Conservation (phyloP, 257 asterid species). For the Solanum etuberosum region DNA sequence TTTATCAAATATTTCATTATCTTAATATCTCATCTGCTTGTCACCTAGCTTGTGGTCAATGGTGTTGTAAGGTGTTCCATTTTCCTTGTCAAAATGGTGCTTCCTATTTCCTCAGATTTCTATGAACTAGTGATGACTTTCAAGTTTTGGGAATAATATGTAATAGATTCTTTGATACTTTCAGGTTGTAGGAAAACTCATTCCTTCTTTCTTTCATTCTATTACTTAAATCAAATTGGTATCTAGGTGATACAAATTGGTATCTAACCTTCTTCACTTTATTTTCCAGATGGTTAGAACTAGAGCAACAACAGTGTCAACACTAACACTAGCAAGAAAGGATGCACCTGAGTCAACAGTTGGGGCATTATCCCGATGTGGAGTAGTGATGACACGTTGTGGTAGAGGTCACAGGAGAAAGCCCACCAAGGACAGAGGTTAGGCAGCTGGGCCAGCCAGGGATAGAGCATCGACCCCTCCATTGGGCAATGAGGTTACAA, state of each 20-base stretch:
- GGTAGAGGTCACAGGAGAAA: neutral
- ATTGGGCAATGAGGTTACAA: neutral
- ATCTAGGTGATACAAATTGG: too few species aligned
- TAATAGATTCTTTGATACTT: neutral
- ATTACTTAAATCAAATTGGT: neutral
- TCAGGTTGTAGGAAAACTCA: neutral
- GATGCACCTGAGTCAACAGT: neutral
- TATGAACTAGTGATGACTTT: neutral
- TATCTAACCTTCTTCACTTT: neutral
- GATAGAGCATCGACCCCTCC: neutral
- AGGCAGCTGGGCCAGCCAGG: neutral
- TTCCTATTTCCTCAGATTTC: neutral
- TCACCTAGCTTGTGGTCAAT: neutral
- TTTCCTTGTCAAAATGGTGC: neutral
- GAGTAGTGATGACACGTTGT: neutral
- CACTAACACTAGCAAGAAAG: neutral
- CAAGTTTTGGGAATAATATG: too few species aligned
- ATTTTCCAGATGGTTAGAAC: neutral
- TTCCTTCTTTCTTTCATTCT: neutral
- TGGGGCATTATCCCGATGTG: fast-evolving
- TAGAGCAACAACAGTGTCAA: neutral
- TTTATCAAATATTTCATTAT: too few species aligned
- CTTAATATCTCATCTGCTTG: too few species aligned
- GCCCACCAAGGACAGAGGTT: neutral
- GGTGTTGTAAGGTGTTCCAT: neutral